Conservation (phyloP, 306 rosid genomes). For the Mimosa pudica region DNA sequence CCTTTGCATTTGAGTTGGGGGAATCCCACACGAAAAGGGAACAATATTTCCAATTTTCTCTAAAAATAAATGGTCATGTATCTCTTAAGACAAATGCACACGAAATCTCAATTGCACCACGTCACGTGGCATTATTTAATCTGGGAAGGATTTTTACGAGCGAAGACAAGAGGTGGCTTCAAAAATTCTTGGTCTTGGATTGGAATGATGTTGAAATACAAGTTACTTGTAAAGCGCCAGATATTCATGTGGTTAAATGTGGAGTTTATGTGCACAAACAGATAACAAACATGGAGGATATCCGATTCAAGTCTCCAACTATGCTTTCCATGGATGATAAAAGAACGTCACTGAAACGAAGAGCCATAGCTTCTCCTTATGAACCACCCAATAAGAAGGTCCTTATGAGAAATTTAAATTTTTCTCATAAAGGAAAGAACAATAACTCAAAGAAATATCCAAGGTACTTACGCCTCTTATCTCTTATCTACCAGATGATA, state of each 20-base stretch:
- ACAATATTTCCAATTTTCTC: not conserved
- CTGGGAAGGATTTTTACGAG: not conserved
- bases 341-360: not conserved
- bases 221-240: not conserved
- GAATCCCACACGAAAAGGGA: not conserved
- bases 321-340: not conserved
- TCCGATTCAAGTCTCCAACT: not conserved
- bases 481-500: not conserved
- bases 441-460: not conserved
- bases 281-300: not conserved
- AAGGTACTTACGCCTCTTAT: not conserved
- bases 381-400: not conserved
- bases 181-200: not conserved
- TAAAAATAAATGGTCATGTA: not conserved
- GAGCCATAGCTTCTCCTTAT: not conserved
- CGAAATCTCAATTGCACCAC: not conserved
- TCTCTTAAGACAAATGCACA: no score
- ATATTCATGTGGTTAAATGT: not conserved
- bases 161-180: not conserved
- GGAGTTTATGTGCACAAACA: not conserved
- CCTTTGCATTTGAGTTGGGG: not conserved
- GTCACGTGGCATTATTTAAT: not conserved
- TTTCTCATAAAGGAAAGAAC: not conserved
- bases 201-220: not conserved
- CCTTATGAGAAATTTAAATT: not conserved